Conservation (phyloP, 371 early-diverging fungal species). For the Mortierella sp. region DNA sequence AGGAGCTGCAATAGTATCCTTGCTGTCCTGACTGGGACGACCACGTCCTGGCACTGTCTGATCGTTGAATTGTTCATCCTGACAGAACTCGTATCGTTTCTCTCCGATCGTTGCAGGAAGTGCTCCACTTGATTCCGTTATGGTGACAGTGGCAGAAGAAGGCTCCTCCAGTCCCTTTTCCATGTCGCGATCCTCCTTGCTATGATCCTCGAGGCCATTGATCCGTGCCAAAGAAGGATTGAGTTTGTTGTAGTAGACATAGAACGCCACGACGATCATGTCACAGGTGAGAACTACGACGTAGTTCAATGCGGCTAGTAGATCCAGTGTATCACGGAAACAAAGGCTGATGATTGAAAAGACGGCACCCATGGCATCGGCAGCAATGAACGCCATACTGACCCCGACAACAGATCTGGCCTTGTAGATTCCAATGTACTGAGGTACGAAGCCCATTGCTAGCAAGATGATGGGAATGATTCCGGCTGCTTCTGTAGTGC, state of each 20-base stretch:
- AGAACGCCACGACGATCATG: slow-evolving; percentile 23
- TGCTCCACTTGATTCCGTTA: no score
- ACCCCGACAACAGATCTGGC: slow-evolving; percentile 55
- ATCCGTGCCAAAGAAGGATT: slow-evolving; percentile 12
- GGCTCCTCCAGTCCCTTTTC: slow-evolving; percentile 1
- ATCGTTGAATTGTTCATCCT: no score
- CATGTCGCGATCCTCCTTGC: not conserved
- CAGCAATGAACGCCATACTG: slow-evolving; percentile 58
- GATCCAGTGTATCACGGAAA: slow-evolving; percentile 21
- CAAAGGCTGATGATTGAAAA: slow-evolving; percentile 59
- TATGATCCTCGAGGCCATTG: not conserved
- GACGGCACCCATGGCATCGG: slow-evolving; percentile 59
- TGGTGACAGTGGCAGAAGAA: not conserved
- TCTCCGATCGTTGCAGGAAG: no score
- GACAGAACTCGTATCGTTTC: no score
- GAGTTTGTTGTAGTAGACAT: slow-evolving; percentile 34
- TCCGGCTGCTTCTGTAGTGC: slow-evolving; percentile 56
- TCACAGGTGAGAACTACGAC: slow-evolving; percentile 32
- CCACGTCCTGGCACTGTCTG: no score
- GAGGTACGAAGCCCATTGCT: slow-evolving; percentile 61
- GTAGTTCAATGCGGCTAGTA: slow-evolving; percentile 30
- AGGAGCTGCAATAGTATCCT: no score
- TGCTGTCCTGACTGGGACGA: no score
- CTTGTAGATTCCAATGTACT: slow-evolving; percentile 61
- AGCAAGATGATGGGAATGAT: slow-evolving; percentile 60